Conservation (phyloP, 2,329 filamentous ascomycete genomes). For the Byssochlamys sp. region DNA sequence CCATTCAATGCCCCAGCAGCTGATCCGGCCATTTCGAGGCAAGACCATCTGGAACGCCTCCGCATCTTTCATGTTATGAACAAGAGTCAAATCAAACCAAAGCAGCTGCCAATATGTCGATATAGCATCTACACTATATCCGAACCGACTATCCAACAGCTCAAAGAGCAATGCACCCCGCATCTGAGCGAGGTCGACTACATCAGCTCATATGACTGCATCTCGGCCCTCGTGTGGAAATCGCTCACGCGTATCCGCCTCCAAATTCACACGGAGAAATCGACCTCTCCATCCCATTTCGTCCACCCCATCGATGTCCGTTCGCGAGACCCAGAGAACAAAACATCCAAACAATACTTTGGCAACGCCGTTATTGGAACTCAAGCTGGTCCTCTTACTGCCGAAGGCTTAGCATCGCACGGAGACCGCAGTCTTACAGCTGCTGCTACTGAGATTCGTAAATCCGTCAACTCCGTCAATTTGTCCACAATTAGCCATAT, state of each 20-base stretch:
- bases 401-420: slow-evolving; percentile 5
- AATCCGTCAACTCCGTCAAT: slow-evolving; percentile 9
- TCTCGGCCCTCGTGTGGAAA: slow-evolving; percentile 15
- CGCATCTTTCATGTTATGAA: background rate
- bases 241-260: slow-evolving; percentile 15
- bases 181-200: slow-evolving; percentile 6
- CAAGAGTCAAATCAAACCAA: background rate
- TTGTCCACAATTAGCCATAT: slow-evolving; percentile 8
- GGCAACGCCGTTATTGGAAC: slow-evolving; percentile 13
- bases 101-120: background rate
- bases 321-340: slow-evolving; percentile 11
- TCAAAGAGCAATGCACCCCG: slow-evolving; percentile 9
- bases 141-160: slow-evolving; percentile 1
- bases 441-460: slow-evolving; percentile 12
- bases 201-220: slow-evolving; percentile 18
- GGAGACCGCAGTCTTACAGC: slow-evolving; percentile 8
- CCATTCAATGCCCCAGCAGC: slow-evolving; percentile 8
- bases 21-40: background rate
- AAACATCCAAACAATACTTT: slow-evolving; percentile 12
- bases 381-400: slow-evolving; percentile 8
- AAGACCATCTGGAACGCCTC: background rate
- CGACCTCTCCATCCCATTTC: slow-evolving; percentile 4
- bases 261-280: slow-evolving; percentile 8
- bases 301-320: slow-evolving; percentile 15
- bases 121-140: background rate